A percentile compares a stretch with the other conserved stretches of the same genome.
These are phyloP conservation scores for Aureobasidium vineae DNA, from an alignment of 2,329 filamentous ascomycete genomes.

Conservation along the genomic window DNA sequence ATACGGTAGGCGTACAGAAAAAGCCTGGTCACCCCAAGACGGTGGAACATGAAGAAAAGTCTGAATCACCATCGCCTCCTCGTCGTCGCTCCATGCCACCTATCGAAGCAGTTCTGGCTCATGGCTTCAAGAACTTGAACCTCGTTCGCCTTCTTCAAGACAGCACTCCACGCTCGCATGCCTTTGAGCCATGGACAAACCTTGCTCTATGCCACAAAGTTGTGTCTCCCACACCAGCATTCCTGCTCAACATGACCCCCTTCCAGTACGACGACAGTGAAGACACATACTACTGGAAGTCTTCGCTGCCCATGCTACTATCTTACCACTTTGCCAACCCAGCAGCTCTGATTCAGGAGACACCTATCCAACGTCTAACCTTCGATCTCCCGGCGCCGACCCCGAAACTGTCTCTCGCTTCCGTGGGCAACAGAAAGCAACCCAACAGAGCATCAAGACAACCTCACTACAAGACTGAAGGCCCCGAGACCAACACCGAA, in stretches of 20 bases:
- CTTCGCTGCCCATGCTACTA: neutral
- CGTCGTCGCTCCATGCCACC: conserved; percentile 4
- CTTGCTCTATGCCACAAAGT: neutral
- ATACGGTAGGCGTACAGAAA: neutral
- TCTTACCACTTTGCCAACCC: conserved; percentile 12
- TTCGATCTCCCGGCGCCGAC: neutral
- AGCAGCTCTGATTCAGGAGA: neutral
- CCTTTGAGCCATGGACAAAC: neutral
- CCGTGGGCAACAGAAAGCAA: neutral
- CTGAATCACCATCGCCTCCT: neutral
- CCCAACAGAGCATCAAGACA: neutral
- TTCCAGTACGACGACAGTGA: neutral
- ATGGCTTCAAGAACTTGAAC: neutral
- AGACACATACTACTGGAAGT: neutral
- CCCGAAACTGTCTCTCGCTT: neutral
- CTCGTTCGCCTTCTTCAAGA: neutral
- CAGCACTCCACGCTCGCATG: neutral
- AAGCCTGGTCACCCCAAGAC: neutral
- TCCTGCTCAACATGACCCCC: neutral
- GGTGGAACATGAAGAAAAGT: neutral
- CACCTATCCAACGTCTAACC: neutral
- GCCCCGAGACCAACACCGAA: neutral
- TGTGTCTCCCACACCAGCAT: neutral
- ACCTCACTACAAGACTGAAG: neutral
- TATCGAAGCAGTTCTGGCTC: conserved; percentile 4